Evolutionary conservation across 768 basidiomycete genomes (phyloP), one percentile per base, ranked within the genome.

Genomic region (Trametes cingulata): DNA sequence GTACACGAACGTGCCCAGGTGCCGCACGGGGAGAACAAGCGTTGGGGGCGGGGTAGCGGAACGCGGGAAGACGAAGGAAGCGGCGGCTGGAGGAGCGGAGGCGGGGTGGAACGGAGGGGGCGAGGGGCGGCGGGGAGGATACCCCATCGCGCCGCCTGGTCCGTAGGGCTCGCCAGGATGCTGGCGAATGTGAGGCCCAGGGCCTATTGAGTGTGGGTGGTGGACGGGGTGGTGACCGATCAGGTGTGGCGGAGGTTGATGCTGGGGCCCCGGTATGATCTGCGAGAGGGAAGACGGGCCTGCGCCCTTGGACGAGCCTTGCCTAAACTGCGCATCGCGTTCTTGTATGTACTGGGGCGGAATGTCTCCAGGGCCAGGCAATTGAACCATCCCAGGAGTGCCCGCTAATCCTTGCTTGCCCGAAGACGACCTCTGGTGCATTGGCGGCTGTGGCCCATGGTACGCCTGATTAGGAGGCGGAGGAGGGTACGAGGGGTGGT

Each of bases 1-100:
- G 54, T 77, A 82, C 47, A 87, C 80, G 70, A 76, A 87, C 24
- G 83, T 83, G 39, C 86, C 86, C 13, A 87, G 71, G 63, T 80
- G 73, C 2, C 69, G 62, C 0, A 70, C 57, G 2, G 71, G 69
- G 5, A 66, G 60, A 9, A 56, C 41, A 3, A 66, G 60, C 22
- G 58, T 37, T 13, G 56, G 55, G 10, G 65, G 61, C 7, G 67
- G 69, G 3, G 65, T 49, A 24, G 57, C 58, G 20, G 64, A 43
- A 47, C 58, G 61, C 27, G 55, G 62, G 40, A 56, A 61, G 22
- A 52, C 46, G 58, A 59, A 53, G 46, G 61, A 47, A 1, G 42
- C 22, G 14, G 49, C 42, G 6, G 41, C 36, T n/a, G 40, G 55
- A n/a, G 40, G 61, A 4, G 58, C 41, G 0, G 61, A 57, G 15